phyloP scores from a whole-genome alignment of 352 stramenopile species.

The Pythium chondricola region DNA sequence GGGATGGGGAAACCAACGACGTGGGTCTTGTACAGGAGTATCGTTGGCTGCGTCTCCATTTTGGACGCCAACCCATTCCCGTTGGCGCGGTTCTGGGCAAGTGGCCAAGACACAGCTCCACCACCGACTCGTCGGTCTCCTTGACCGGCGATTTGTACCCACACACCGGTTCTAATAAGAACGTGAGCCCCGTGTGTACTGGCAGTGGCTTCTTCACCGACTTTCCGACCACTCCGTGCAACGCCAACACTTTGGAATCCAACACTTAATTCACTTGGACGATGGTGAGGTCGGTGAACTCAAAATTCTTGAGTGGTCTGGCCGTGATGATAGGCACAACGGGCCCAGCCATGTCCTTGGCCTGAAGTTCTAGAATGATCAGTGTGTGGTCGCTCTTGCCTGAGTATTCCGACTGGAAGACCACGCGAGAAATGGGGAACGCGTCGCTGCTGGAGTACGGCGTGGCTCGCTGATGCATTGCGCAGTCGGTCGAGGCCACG shows the following conservation, averaged over 20 bases:
- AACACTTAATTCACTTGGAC: conserved; percentile 1
- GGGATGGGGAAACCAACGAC: conserved; percentile 15
- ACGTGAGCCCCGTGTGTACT: conserved; percentile 6
- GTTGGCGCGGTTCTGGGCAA: neutral
- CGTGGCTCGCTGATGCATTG: neutral
- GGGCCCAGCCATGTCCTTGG: neutral
- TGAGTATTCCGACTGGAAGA: conserved; percentile 14
- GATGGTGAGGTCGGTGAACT: conserved; percentile 7
- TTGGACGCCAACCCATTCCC: neutral
- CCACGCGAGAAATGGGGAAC: conserved; percentile 1
- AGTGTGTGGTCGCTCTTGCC: conserved; percentile 1
- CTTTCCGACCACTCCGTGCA: neutral
- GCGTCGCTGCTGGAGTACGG: conserved; percentile 1
- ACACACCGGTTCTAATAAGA: conserved; percentile 14
- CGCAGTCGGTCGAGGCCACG: conserved; percentile 2
- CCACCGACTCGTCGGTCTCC: neutral
- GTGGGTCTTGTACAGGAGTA: conserved; percentile 14
- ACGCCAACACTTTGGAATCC: conserved; percentile 2
- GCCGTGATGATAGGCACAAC: conserved; percentile 8
- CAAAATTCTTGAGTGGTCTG: conserved; percentile 9
- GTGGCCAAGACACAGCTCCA: conserved; percentile 4
- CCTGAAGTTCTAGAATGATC: conserved; percentile 14
- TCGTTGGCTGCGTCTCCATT: neutral
- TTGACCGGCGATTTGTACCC: neutral
- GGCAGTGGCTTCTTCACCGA: neutral